Percentiles rank a stretch among this genome's conserved stretches.
phyloP scores from a whole-genome alignment of 139 green algal genomes.

The Tetradesmus obliquus region DNA sequence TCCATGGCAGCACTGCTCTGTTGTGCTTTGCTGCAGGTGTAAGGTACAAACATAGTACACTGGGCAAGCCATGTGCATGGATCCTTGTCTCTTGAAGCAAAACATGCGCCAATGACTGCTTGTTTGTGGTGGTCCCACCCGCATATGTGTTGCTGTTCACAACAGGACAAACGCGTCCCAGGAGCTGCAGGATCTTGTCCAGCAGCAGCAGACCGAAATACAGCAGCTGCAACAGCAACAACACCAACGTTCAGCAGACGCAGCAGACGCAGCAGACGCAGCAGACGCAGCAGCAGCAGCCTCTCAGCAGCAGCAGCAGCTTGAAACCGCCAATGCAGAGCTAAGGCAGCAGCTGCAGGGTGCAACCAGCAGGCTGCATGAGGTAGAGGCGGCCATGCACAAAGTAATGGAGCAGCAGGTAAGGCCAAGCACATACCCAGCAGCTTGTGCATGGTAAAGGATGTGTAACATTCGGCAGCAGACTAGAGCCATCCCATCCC shows the following conservation, averaged over 20 bases:
- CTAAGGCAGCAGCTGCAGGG: conserved; percentile 27
- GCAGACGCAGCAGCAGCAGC: neutral
- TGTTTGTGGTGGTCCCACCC: neutral
- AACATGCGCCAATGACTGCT: neutral
- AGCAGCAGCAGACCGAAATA: conserved; percentile 26
- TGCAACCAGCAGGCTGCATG: conserved; percentile 5
- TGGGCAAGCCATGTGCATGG: neutral
- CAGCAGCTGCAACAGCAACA: conserved; percentile 7
- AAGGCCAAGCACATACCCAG: neutral
- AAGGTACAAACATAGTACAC: neutral
- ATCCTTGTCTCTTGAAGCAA: neutral
- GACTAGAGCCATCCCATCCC: no score
- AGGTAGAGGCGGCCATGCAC: conserved; percentile 20
- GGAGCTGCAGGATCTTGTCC: conserved; percentile 38
- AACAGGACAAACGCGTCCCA: conserved; percentile 23
- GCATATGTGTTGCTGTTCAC: neutral
- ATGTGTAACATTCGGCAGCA: no score
- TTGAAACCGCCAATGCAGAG: conserved; percentile 1
- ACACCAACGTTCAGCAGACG: neutral
- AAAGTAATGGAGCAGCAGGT: conserved; percentile 30
- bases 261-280: neutral
- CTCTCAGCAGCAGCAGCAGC: conserved; percentile 6
- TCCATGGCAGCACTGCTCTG: neutral
- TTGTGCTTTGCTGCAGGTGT: neutral
- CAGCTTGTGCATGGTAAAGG: neutral